phyloP scores from a whole-genome alignment of 768 basidiomycete genomes.

The Psilocybe cyanescens region DNA sequence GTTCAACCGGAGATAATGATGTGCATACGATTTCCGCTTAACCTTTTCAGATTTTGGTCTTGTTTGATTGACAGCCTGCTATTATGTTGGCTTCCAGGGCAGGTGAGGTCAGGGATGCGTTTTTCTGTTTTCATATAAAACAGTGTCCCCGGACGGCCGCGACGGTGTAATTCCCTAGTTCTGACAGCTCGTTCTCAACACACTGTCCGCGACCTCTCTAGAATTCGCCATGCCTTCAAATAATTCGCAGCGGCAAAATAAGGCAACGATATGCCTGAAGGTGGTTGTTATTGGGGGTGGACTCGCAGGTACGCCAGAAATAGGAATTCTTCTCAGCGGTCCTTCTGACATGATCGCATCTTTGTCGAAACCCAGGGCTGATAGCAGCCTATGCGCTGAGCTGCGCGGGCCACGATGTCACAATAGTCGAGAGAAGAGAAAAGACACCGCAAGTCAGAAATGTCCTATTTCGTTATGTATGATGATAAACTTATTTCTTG shows the following conservation, averaged over 20 bases:
- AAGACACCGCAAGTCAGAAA: conserved; percentile 10
- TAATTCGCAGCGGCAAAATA: conserved; percentile 10
- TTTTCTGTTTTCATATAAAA: conserved; percentile 2
- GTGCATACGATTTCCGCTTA: conserved; percentile 14
- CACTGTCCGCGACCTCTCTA: not conserved
- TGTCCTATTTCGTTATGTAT: not conserved
- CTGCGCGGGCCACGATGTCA: conserved; percentile 51
- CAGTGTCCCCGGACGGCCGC: conserved; percentile 9
- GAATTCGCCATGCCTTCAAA: conserved; percentile 8
- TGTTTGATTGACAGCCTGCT: conserved; percentile 20
- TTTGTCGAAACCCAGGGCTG: conserved; percentile 6
- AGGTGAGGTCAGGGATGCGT: not conserved
- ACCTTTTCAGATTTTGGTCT: conserved; percentile 10
- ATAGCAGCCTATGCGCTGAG: conserved; percentile 15
- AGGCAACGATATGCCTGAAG: conserved; percentile 14
- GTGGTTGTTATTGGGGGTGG: conserved; percentile 43
- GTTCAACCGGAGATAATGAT: conserved; percentile 8
- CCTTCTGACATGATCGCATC: not conserved
- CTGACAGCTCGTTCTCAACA: conserved; percentile 5
- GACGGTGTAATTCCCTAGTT: not conserved
- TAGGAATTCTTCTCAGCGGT: not conserved
- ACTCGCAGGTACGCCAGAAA: conserved; percentile 35
- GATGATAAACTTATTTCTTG: not conserved
- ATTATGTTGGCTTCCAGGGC: conserved; percentile 14
- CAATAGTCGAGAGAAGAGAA: conserved; percentile 50